Evolutionary conservation across 495 filamentous ascomycete genomes (phyloP), one percentile per base, ranked within the genome.

Genomic region (Clavariopsis aquatica): DNA sequence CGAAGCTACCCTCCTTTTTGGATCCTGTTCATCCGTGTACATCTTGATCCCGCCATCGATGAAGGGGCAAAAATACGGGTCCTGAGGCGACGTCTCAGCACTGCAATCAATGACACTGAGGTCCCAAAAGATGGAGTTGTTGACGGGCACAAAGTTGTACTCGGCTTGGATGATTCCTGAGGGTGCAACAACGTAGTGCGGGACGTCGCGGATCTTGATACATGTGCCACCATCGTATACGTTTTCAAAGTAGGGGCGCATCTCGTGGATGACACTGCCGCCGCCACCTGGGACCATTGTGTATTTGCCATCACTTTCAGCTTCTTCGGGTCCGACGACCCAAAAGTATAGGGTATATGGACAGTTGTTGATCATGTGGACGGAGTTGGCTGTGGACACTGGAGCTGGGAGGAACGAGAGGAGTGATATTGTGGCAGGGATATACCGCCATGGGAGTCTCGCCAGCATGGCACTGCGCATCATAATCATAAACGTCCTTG

Each of bases 141-240:
- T 17, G 13, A 31, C 23, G 31, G 46, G 38, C 22, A 17, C 49
- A 12, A 52, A 13, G 12, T 43, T 47, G 49, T 66, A 66, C 38
- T 66, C 63, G 26, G 29, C 36, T 26, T 66, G 63, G 3, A 66
- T 22, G 55, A 66, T 56, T 8, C 47, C 46, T 2, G 10, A 3
- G 1, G 49, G 46, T 0, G 31, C 49, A 2, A 20, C 13, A 2
- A 29, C 23, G 36, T 66, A 66, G 19, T 22, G 17, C 1, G 63
- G 63, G 22, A 56, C 13, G 38, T 60, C 55, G 55, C 63, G 55
- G 49, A 66, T 60, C 26, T 66, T 66, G 26, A 66, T 20, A 15
- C 23, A 45, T 2, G 54, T 53, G 17, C 63, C 63, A 27, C 23
- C 22, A n/a, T n/a, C n/a, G n/a, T 13, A 1, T 4, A 36, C 31